phyloP scores from a whole-genome alignment of 208 protist genomes.

The Entamoeba nuttalli region DNA sequence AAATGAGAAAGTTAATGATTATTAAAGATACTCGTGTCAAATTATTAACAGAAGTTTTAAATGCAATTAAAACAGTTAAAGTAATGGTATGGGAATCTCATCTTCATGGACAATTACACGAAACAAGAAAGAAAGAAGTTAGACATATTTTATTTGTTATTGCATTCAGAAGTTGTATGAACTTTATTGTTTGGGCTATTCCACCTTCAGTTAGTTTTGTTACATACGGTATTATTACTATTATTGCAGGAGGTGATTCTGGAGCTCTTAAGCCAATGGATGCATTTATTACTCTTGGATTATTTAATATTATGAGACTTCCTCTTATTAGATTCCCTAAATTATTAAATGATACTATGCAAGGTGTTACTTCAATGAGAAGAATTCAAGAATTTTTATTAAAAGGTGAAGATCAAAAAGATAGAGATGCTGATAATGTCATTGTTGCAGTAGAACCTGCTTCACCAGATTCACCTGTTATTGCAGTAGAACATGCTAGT shows the following conservation, averaged over 20 bases:
- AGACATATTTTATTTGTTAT: not conserved
- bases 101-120: slow-evolving; percentile 24
- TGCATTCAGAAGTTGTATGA: not conserved
- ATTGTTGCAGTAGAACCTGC: not conserved
- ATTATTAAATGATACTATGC: not conserved
- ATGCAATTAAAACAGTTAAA: slow-evolving; percentile 48
- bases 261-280: not conserved
- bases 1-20: slow-evolving; percentile 12
- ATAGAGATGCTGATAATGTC: not conserved
- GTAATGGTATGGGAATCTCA: slow-evolving; percentile 44
- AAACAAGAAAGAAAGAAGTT: slow-evolving; percentile 14
- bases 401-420: not conserved
- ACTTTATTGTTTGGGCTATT: not conserved
- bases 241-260: not conserved
- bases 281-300: not conserved
- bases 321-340: not conserved
- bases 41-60: slow-evolving; percentile 39
- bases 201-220: slow-evolving; percentile 2
- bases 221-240: not conserved
- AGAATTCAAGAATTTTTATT: slow-evolving; percentile 14
- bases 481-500: not conserved
- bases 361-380: not conserved
- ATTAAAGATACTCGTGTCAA: slow-evolving; percentile 40
- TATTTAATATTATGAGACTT: slow-evolving; percentile 1
- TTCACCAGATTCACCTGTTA: not conserved